Percentiles rank a stretch among this genome's conserved stretches.
These are phyloP conservation scores for Eucalyptus albens DNA, from an alignment of 345 rosid genomes.

Conservation along the genomic window DNA sequence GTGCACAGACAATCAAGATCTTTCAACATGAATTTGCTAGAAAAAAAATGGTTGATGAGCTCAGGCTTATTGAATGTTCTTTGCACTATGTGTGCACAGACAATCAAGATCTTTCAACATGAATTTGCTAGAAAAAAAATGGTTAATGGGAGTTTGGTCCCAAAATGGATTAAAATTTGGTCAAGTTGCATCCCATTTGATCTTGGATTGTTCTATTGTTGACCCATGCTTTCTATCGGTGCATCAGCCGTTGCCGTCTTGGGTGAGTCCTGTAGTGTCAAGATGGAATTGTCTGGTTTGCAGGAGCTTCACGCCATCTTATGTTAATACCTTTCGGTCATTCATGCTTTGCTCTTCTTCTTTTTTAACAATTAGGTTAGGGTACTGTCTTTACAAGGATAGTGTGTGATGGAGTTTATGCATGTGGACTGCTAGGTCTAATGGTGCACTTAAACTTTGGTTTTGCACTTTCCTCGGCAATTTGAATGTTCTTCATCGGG, in stretches of 20 bases:
- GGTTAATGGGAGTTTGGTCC: background rate
- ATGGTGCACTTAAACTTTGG: background rate
- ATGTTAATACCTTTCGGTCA: background rate
- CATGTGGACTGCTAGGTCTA: background rate
- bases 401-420: background rate
- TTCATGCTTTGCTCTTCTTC: background rate
- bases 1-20: background rate
- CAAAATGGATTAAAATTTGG: background rate
- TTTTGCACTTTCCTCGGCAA: background rate
- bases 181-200: background rate
- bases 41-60: background rate
- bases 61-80: background rate
- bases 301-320: background rate
- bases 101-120: background rate
- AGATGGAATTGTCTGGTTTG: background rate
- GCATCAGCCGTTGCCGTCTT: background rate
- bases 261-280: background rate
- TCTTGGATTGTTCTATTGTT: background rate
- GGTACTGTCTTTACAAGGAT: background rate
- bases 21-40: background rate
- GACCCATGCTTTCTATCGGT: background rate
- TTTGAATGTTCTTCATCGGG: background rate
- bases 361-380: background rate
- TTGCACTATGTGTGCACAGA: background rate
- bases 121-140: background rate